phyloP scores from a whole-genome alignment of 169 alveolate genomes.

The Eimeria acervulina region DNA sequence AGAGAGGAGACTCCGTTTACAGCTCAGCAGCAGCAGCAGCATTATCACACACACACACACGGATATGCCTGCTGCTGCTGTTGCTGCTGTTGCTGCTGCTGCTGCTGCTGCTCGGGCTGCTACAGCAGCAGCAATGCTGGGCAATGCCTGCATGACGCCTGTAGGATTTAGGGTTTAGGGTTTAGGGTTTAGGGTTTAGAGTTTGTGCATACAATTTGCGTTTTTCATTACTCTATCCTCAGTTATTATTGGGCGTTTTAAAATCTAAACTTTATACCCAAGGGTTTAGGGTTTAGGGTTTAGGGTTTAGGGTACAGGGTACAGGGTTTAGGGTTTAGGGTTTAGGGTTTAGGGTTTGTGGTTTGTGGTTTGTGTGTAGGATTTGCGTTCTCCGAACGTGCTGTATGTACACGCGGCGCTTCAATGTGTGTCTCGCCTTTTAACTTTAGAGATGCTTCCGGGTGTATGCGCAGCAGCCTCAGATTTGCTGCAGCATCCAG shows the following conservation, averaged over 20 bases:
- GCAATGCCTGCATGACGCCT: too few species aligned
- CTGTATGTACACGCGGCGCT: slow-evolving; percentile 95
- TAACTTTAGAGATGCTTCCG: slow-evolving; percentile 93
- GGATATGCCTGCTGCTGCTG: too few species aligned
- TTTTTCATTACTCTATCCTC: slow-evolving; percentile 95
- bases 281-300: slow-evolving; percentile 56
- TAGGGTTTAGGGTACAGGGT: not conserved
- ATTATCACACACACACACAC: too few species aligned
- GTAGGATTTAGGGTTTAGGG: slow-evolving; percentile 48
- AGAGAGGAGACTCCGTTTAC: too few species aligned
- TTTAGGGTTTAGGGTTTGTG: slow-evolving; percentile 1
- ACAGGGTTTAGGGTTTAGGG: slow-evolving; percentile 15
- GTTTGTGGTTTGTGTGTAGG: slow-evolving; percentile 77
- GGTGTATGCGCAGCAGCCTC: slow-evolving; percentile 93
- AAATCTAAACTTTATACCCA: not conserved
- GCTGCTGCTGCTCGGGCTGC: not conserved
- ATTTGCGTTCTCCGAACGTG: slow-evolving; percentile 86
- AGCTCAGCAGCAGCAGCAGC: too few species aligned
- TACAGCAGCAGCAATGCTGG: slow-evolving; percentile 24
- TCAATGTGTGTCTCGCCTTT: slow-evolving; percentile 92
- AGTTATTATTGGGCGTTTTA: slow-evolving; percentile 84
- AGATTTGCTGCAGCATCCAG: slow-evolving; percentile 91
- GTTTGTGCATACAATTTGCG: slow-evolving; percentile 93
- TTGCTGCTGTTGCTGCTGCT: not conserved
- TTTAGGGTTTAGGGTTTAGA: slow-evolving; percentile 20